Evolutionary conservation across 805 yeast species (phyloP).

Genomic region (Kluyveromyces wickerhamii): DNA sequence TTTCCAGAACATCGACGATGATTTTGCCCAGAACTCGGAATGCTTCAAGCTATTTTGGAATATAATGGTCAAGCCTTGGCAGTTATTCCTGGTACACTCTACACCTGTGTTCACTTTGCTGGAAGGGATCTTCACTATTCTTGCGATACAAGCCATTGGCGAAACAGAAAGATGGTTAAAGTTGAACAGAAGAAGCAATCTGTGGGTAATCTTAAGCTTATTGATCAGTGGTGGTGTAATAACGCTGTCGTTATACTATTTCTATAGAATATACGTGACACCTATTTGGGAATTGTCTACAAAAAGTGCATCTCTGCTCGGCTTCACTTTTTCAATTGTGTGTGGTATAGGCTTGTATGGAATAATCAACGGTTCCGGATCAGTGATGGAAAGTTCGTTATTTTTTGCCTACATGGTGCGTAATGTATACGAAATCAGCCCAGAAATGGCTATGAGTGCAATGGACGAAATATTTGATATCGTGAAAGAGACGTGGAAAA

Average conservation of each 20-base stretch:
- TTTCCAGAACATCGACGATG: constrained; percentile 33
- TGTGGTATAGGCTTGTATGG: constrained; percentile 73
- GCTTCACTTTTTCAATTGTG: constrained; percentile 74
- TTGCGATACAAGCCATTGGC: constrained; percentile 89
- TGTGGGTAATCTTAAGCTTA: constrained; percentile 71
- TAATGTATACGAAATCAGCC: constrained; percentile 87
- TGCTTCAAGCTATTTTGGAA: background rate
- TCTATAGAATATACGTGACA: constrained; percentile 75
- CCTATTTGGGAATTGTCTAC: constrained; percentile 65
- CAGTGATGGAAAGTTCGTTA: constrained; percentile 83
- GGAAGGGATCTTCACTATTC: constrained; percentile 88
- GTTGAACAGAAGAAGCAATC: constrained; percentile 47
- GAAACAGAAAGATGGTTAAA: constrained; percentile 67
- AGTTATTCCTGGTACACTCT: constrained; percentile 58
- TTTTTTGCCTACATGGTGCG: constrained; percentile 87
- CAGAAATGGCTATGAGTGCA: constrained; percentile 62
- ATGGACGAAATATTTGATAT: constrained; percentile 36
- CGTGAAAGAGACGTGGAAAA: constrained; percentile 32
- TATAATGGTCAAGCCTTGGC: constrained; percentile 54
- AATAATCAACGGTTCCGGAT: constrained; percentile 72
- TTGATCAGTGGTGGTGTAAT: constrained; percentile 66
- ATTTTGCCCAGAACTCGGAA: constrained; percentile 12
- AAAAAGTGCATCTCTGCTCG: constrained; percentile 73
- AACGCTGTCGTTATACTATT: constrained; percentile 67
- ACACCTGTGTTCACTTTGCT: constrained; percentile 84